A percentile compares a stretch with the other conserved stretches of the same genome.
These are phyloP conservation scores for Fraxinus pennsylvanica DNA, from an alignment of 257 asterid genomes.

Conservation along the genomic window DNA sequence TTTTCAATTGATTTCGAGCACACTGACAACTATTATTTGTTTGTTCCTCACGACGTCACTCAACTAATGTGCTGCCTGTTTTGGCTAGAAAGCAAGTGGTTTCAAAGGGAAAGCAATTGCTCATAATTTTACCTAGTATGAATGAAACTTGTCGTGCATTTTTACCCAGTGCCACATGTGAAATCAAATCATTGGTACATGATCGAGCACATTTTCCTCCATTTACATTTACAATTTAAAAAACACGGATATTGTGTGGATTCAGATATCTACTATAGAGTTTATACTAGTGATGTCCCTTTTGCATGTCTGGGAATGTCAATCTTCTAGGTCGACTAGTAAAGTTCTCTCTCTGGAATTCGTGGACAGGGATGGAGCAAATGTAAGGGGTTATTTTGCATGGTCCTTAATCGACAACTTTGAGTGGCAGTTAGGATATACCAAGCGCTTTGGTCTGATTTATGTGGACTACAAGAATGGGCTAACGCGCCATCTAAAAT, in stretches of 20 bases:
- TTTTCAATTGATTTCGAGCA: no score
- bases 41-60: no score
- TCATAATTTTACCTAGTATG: no score
- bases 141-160: background rate
- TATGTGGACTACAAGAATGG: conserved; percentile 49
- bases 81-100: no score
- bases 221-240: background rate
- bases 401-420: conserved; percentile 37
- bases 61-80: no score
- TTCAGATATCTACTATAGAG: background rate
- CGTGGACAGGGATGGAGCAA: conserved; percentile 28
- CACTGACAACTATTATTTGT: no score
- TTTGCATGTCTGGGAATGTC: background rate
- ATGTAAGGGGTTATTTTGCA: conserved; percentile 33
- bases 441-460: conserved; percentile 36
- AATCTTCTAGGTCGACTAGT: background rate
- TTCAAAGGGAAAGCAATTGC: no score
- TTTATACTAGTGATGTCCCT: background rate
- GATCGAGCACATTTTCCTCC: background rate
- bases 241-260: background rate
- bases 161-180: background rate
- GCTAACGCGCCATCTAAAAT: conserved; percentile 43
- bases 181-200: background rate
- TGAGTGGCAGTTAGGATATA: conserved; percentile 35
- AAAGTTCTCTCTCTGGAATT: background rate